phyloP scores from a whole-genome alignment of 164 flowering plant genomes.

The Magnolia sinica region DNA sequence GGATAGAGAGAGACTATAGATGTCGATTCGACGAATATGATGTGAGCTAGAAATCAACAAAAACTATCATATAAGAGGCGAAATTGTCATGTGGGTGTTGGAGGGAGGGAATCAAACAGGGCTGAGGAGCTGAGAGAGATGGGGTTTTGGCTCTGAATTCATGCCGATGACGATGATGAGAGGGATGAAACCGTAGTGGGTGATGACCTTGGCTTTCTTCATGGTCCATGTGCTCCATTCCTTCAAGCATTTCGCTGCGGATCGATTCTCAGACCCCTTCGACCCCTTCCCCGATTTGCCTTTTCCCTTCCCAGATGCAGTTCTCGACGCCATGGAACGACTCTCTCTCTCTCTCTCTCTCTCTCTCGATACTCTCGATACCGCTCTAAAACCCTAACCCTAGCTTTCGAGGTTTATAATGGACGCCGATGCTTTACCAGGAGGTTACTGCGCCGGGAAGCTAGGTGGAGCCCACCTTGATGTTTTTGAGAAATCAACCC shows the following conservation, averaged over 20 bases:
- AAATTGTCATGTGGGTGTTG: neutral
- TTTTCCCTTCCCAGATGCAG: constrained; percentile 31
- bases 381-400: constrained; percentile 10
- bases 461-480: too few relatives aligned
- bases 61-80: neutral
- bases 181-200: constrained; percentile 87
- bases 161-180: constrained; percentile 73
- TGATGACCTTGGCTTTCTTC: constrained; percentile 72
- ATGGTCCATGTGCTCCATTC: constrained; percentile 73
- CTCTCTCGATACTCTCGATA: neutral
- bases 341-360: neutral
- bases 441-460: too few relatives aligned
- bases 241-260: constrained; percentile 39
- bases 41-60: neutral
- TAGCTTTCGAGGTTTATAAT: neutral
- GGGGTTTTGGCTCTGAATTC: constrained; percentile 82
- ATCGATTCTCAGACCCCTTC: constrained; percentile 31
- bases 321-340: constrained; percentile 43
- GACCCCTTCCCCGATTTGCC: constrained; percentile 37
- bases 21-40: neutral
- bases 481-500: too few relatives aligned
- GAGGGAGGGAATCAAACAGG: constrained; percentile 43
- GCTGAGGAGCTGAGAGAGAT: constrained; percentile 51
- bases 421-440: too few relatives aligned
- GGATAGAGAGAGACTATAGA: neutral